phyloP scores from a whole-genome alignment of 176 grass and related monocot species.

The Bolboschoenus planiculmis region DNA sequence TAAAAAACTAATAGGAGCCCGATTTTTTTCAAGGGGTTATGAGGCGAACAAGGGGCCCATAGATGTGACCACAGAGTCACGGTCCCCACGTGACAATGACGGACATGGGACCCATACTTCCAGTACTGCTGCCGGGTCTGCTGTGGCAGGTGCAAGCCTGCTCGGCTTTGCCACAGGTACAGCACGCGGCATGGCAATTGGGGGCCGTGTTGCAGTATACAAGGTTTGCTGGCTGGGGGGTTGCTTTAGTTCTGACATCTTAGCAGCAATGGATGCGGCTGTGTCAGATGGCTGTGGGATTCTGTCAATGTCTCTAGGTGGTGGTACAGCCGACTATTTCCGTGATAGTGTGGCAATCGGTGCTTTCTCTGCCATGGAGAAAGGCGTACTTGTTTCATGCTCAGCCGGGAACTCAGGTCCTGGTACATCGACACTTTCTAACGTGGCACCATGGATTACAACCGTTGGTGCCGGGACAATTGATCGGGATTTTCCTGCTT shows the following conservation, averaged over 20 bases:
- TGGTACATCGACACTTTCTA: slow-evolving; percentile 49
- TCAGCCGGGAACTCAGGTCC: slow-evolving; percentile 83
- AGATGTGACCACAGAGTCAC: slow-evolving; percentile 61
- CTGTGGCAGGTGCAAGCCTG: slow-evolving; percentile 46
- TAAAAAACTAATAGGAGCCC: slow-evolving; percentile 72
- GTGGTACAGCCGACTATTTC: slow-evolving; percentile 67
- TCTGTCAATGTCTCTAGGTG: slow-evolving; percentile 83
- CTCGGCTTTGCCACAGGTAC: slow-evolving; percentile 66
- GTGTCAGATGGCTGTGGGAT: slow-evolving; percentile 73
- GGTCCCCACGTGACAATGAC: slow-evolving; percentile 83
- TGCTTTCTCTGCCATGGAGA: slow-evolving; percentile 80
- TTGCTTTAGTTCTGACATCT: slow-evolving; percentile 91
- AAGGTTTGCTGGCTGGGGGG: slow-evolving; percentile 96
- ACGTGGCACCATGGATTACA: slow-evolving; percentile 94
- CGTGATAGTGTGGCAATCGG: slow-evolving; percentile 79
- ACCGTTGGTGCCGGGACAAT: slow-evolving; percentile 81
- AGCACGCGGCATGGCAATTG: slow-evolving; percentile 75
- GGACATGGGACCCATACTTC: slow-evolving; percentile 95
- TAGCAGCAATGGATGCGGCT: slow-evolving; percentile 89
- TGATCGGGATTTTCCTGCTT: slow-evolving; percentile 84
- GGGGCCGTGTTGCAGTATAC: slow-evolving; percentile 62
- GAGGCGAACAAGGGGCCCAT: slow-evolving; percentile 79
- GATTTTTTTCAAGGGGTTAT: slow-evolving; percentile 67
- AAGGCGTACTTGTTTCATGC: slow-evolving; percentile 75
- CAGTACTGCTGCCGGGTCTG: slow-evolving; percentile 58